Evolutionary conservation across 805 yeast species (phyloP), one percentile per base, ranked within the genome.

Genomic region (Candida pseudofarinosa): DNA sequence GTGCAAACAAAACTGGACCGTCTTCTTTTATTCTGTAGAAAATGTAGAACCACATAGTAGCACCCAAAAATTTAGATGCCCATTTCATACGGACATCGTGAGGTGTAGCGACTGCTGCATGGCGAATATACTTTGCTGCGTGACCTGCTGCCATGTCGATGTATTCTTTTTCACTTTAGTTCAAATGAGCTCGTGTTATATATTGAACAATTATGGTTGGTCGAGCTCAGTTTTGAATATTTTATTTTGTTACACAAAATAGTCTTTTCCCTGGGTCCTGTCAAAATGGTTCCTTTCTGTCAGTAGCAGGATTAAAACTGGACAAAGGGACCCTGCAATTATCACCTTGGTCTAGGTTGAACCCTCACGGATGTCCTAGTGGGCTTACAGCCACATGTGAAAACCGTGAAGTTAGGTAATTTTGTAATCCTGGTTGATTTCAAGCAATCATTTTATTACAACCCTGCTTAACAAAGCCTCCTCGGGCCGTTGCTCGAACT

Each of bases 1-100:
- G 58, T 23, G 69, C 84, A 49, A 74, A 67, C 77, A 81, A 78
- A 31, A 77, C 80, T 55, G 77, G 72, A 51, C 81, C 81, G 54
- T 81, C 91, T 60, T 85, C 81, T 66, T 83, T 81, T 36, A 85
- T 73, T 62, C 96, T 75, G 74, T 85, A 87, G 58, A 88, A 74
- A 48, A 88, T 76, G 86, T 91, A 88, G 65, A 86, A 88, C 86
- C 93, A 85, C 87, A 85, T 83, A 41, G 89, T 75, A 33, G 91
- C 95, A 8, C 96, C 96, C 35, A 88, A 73, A 16, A 74, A 61
- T 53, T 83, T 83, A 37, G 87, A 76, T 16, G 82, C 74, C 63
- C 80, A 71, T 44, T 77, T 73, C 55, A 82, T 76, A 34, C 75
- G 65, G 2, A 76, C 67, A 33, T 80, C 78, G 52, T 83, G 82